Evolutionary conservation across 257 asterid species (phyloP).

Genomic region (Petunia secreta): DNA sequence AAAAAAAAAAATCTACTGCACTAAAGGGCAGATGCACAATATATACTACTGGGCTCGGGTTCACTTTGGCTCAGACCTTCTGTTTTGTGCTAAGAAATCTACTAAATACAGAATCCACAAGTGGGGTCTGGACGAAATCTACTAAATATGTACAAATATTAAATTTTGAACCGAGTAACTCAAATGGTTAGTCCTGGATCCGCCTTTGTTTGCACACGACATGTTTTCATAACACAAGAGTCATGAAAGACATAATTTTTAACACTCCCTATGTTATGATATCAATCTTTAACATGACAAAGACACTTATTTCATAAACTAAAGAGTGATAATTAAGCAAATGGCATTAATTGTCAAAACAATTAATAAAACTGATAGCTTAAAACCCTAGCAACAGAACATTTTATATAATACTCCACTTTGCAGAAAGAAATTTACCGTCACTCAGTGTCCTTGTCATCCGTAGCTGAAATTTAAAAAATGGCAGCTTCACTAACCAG

Average conservation of each 20-base stretch:
- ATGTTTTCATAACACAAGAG: background rate
- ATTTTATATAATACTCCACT: background rate
- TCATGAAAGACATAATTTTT: conserved; percentile 8
- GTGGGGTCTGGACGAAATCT: too few species aligned
- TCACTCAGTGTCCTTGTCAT: background rate
- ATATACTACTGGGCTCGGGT: too few species aligned
- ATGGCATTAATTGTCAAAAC: background rate
- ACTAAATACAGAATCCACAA: too few species aligned
- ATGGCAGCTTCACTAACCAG: background rate
- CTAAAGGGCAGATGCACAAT: too few species aligned
- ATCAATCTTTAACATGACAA: background rate
- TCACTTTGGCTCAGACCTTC: too few species aligned
- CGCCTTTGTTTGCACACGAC: background rate
- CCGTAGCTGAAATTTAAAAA: conserved; percentile 8
- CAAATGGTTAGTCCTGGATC: too few species aligned
- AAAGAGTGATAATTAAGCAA: too few species aligned
- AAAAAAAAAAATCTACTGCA: background rate
- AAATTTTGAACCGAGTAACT: too few species aligned
- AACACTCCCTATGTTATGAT: background rate
- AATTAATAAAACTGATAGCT: background rate
- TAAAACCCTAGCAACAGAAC: background rate
- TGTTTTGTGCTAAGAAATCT: too few species aligned
- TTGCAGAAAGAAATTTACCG: background rate
- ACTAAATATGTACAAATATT: too few species aligned
- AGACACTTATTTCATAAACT: too few species aligned